Evolutionary conservation across 208 protist genomes (phyloP), one percentile per base, ranked within the genome.

Genomic region (Trypanosoma avium): DNA sequence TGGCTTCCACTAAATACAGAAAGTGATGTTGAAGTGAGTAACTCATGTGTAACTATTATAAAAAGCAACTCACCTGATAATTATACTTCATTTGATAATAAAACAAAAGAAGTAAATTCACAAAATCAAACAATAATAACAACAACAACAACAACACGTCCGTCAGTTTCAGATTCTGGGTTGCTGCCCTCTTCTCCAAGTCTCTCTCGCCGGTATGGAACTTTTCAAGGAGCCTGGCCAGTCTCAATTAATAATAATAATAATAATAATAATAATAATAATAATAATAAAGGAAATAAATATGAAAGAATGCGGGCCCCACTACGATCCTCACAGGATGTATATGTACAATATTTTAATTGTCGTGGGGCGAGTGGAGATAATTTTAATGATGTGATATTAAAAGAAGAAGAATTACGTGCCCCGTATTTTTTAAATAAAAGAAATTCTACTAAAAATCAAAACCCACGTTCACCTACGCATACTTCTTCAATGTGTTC

Each of bases 301-400:
- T 45, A 22, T 22, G 24, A 38, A n/a, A 17, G 22, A 17, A 21
- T 15, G 32, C 36, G 26, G 4, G 43, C 29, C 27, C 52, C 38
- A 40, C 73, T 90, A 46, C 60, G 73, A 17, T 68, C 69, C n/a
- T 66, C 72, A 24, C 48, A 88, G 24, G 71, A 84, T 15, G 88
- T 94, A 48, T 55, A 70, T 33, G 72, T 94, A 0, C 67, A 63
- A 29, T 94, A 89, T 80, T 94, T 88, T 54, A 94, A 94, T 70
- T 89, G 88, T 59, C 85, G 85, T 32, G 88, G 88, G 17, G 70
- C 63, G 30, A 42, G 61, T 7, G 80, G 79, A 40, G 65, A 73
- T 4, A 70, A 65, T 32, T 94, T 91, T 70, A 45, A 27, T 24
- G 75, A 86, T 21, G 85, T 94, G n/a, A 75, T 81, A 55, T 75